Base-by-base conservation (phyloP, 495 filamentous ascomycete species). In the Diplogelasinospora grovesii region DNA sequence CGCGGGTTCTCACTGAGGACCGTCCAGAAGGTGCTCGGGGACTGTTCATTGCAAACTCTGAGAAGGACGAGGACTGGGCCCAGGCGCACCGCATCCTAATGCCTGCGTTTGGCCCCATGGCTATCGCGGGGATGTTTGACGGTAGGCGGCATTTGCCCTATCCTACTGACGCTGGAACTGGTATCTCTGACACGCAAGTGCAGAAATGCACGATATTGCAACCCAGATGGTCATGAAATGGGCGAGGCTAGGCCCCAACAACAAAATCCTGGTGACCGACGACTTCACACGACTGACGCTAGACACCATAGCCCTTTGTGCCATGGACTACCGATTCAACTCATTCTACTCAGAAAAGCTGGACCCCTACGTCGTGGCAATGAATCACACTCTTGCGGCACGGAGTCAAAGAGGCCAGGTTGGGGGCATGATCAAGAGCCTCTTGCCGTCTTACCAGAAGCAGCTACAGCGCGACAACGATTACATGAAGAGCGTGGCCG, bases 291-390 rank as follows among this genome's bases (percentile, higher is more conserved):
- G 79, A 2, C 52, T 86, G 25, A 79, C 78, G 0, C 61, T 86
- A 3, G 81, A 86, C 44, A 78, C 78, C 0, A 76, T 86, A 35
- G 75, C 78, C 0, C 66, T 85, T 27, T 41, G 78, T 40, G 60
- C 81, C 0, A 83, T 86, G 79, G 77, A 72, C 24, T 75, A 61
- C 13, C 71, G 81, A 9, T 85, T 85, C 65, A 85, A 85, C 46
- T 76, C 69, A 2, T 84, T 79, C 57, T 83, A 84, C 44, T 61
- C 61, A 3, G 74, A 81, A 8, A 60, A 71, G 0, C 47, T 73
- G 46, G 77, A 82, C 53, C 74, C 77, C 1, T 83, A 82, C 38
- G 59, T 82, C 15, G 48, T 68, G 22, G 65, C 75, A 1, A 78
- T 85, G 76, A 53, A 48, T 9, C 67, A 61, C 5, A 59, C 76